Evolutionary conservation across 148 eudicot genomes (phyloP).

Genomic region (Amaranthus hypochondriacus): DNA sequence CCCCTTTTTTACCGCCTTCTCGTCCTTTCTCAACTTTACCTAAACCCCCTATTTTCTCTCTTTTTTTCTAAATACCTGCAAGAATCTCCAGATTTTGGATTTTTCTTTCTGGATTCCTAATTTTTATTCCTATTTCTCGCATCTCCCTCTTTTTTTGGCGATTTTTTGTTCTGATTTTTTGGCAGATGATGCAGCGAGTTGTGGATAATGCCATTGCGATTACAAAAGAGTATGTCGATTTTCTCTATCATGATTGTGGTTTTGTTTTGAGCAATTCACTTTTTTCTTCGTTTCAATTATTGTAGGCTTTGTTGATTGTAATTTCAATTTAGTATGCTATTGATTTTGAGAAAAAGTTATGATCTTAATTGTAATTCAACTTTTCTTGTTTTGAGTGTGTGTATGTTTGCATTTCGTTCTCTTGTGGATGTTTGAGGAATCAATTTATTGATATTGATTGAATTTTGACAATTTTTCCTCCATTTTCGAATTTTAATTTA

Average conservation of each 20-base stretch:
- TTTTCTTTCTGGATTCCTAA: not conserved
- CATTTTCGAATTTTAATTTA: too few species aligned
- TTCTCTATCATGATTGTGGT: not conserved
- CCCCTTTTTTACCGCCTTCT: not conserved
- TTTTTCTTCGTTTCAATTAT: not conserved
- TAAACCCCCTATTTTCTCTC: slow-evolving; percentile 1
- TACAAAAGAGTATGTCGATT: slow-evolving; percentile 26
- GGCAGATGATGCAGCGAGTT: slow-evolving; percentile 23
- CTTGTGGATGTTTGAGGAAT: not conserved
- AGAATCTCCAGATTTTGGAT: slow-evolving; percentile 3
- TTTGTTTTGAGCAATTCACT: not conserved
- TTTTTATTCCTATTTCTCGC: not conserved
- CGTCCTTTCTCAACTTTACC: not conserved
- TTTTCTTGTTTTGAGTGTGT: not conserved
- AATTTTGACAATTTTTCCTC: not conserved
- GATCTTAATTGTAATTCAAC: not conserved
- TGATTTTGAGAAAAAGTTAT: not conserved
- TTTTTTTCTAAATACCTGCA: slow-evolving; percentile 5
- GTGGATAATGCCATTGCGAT: slow-evolving; percentile 30
- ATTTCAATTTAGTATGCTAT: not conserved
- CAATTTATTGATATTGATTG: not conserved
- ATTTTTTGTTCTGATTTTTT: not conserved
- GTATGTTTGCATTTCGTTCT: not conserved
- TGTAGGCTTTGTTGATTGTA: not conserved
- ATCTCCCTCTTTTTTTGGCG: not conserved